Percentiles rank a stretch among this genome's conserved stretches.
Evolutionary conservation across 2,329 filamentous ascomycete species (phyloP).

Genomic region (Diaporthe sp.): DNA sequence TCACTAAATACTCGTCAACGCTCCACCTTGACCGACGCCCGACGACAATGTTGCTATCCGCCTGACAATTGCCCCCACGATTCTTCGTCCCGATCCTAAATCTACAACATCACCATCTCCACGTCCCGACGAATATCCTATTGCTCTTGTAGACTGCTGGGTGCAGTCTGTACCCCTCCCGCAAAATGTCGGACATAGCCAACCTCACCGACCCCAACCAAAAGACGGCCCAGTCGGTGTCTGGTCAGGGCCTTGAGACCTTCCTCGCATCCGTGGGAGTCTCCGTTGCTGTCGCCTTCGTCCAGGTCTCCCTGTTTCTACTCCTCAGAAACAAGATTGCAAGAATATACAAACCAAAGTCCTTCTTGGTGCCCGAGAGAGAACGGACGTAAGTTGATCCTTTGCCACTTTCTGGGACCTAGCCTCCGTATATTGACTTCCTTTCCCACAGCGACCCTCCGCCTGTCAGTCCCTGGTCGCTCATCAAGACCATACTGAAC

Average conservation of each 20-base stretch:
- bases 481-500: conserved; percentile 73
- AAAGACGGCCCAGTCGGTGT: conserved; percentile 46
- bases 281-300: conserved; percentile 72
- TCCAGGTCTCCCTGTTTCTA: conserved; percentile 78
- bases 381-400: conserved; percentile 71
- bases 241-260: conserved; percentile 61
- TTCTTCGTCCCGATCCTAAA: neutral
- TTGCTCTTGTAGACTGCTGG: neutral
- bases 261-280: conserved; percentile 76
- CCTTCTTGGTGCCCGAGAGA: conserved; percentile 86
- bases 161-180: neutral
- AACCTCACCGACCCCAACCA: conserved; percentile 35
- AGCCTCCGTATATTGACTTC: neutral
- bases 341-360: conserved; percentile 88
- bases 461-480: conserved; percentile 65
- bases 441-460: conserved; percentile 65
- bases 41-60: conserved; percentile 32
- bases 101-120: neutral
- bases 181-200: conserved; percentile 33
- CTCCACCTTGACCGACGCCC: conserved; percentile 3
- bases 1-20: neutral
- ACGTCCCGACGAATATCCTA: neutral
- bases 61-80: conserved; percentile 20
- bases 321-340: conserved; percentile 82
- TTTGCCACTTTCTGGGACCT: too few species aligned